Percentiles rank a stretch among this genome's conserved stretches.
These are phyloP conservation scores for Corylus americana DNA, from an alignment of 306 rosid species.

Conservation along the genomic window DNA sequence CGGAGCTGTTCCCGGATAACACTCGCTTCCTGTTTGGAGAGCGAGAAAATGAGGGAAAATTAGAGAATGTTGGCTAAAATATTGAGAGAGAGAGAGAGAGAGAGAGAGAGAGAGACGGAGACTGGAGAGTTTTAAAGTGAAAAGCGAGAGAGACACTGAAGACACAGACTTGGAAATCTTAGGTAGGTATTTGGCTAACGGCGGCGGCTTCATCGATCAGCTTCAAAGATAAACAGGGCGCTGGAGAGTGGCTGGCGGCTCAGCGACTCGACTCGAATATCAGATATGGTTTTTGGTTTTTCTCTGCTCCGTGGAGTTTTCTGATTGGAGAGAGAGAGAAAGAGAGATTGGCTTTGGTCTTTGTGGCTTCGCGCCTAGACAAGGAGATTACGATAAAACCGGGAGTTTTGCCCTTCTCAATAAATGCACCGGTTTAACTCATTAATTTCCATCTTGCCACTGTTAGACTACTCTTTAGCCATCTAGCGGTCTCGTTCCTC, in stretches of 20 bases:
- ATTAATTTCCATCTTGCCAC: conserved; percentile 21
- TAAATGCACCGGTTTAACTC: neutral
- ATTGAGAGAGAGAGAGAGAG: conserved; percentile 1
- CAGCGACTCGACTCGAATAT: neutral
- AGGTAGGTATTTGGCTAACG: conserved; percentile 21
- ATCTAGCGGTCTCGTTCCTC: neutral
- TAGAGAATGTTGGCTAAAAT: conserved; percentile 7
- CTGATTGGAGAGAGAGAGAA: conserved; percentile 16
- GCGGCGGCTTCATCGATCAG: conserved; percentile 58
- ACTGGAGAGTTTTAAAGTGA: neutral
- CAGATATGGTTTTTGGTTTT: neutral
- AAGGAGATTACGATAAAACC: conserved; percentile 17
- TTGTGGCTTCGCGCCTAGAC: conserved; percentile 39
- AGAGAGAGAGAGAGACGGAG: neutral
- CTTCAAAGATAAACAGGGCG: conserved; percentile 16
- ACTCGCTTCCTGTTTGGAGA: conserved; percentile 37
- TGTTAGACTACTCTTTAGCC: neutral
- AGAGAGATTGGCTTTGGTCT: neutral
- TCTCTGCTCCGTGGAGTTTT: neutral
- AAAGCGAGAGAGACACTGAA: neutral
- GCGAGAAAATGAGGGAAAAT: conserved; percentile 32
- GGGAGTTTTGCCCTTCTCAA: neutral
- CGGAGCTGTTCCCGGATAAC: conserved; percentile 26
- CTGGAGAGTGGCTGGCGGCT: conserved; percentile 10
- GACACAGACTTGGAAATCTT: conserved; percentile 38